Evolutionary conservation across 371 early-diverging fungal species (phyloP), one percentile per base, ranked within the genome.

Genomic region (Mucor velutinosus): DNA sequence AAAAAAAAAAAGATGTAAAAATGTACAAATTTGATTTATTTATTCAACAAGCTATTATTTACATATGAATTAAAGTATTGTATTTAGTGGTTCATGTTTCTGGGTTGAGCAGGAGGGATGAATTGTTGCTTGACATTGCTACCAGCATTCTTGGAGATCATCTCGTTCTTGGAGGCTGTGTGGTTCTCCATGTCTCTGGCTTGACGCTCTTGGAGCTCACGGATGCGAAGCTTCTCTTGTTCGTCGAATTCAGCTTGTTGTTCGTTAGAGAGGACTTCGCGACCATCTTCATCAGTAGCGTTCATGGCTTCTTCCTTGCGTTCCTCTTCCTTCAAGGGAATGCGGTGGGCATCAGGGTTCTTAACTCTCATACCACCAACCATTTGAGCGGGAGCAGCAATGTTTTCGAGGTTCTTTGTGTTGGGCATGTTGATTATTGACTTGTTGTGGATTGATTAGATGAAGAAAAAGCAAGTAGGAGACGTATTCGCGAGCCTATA

Each of bases 361-460:
- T 67, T 73, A 19, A 66, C 67, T 59, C 74, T 58, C 70, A 70
- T 69, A 39, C 74, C 74, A 60, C 74, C 74, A 1, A 70, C 74
- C 43, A 37, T 60, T 30, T 69, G 61, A 39, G 70, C 70, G 35
- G 65, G 70, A 56, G 61, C 30, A 11, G 51, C 51, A 25, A 51
- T 8, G 30, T 53, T 41, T 6, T 64, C 49, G 10, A 14, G 45
- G 23, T 61, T n/a, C 39, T 29, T 30, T 7, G 35, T 27, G 43
- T 67, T 59, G 5, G 62, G 30, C 69, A 68, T 62, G 17, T 60
- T 58, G 14, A 25, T 56, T 62, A 25, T n/a, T 21, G 32, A 49
- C 33, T 35, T 37, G 14, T 37, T 19, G 39, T 51, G 35, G 23
- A 17, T 62, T 67, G 39, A 45, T 55, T 33, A 27, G 41, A 65